phyloP scores from a whole-genome alignment of 139 green algal species.

The Chlorella sp. region DNA sequence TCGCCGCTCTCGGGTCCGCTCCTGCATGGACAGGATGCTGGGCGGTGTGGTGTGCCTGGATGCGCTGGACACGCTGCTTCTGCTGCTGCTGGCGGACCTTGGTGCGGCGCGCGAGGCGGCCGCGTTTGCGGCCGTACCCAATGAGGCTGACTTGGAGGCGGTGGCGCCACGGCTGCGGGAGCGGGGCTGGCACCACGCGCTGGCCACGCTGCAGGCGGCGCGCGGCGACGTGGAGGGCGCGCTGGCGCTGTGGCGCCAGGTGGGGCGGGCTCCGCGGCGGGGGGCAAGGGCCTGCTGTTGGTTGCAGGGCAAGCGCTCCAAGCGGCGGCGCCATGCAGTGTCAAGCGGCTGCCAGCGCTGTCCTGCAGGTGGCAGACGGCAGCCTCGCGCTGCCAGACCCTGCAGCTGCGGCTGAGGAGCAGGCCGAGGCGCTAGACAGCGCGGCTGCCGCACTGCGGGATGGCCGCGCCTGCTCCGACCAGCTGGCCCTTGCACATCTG shows the following conservation, averaged over 20 bases:
- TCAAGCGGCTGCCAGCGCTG: neutral
- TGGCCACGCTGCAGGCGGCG: constrained; percentile 42
- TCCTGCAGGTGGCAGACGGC: constrained; percentile 6
- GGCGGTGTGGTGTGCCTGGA: constrained; percentile 35
- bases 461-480: constrained; percentile 3
- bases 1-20: neutral
- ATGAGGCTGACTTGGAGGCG: constrained; percentile 16
- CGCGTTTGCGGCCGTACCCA: constrained; percentile 29
- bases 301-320: no score
- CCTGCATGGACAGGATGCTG: constrained; percentile 36
- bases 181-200: constrained; percentile 35
- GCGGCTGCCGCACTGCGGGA: constrained; percentile 16
- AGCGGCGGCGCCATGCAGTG: no score
- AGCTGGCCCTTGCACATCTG: constrained; percentile 37
- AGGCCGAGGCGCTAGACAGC: constrained; percentile 19
- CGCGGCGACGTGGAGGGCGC: constrained; percentile 26
- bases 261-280: constrained; percentile 35
- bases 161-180: constrained; percentile 30
- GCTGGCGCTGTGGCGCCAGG: constrained; percentile 45
- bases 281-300: no score
- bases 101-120: constrained; percentile 34
- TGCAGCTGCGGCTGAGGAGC: constrained; percentile 9
- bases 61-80: constrained; percentile 66
- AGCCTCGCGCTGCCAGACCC: neutral
- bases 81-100: constrained; percentile 61